Evolutionary conservation across 768 basidiomycete species (phyloP).

Genomic region (Pisolithus microcarpus): DNA sequence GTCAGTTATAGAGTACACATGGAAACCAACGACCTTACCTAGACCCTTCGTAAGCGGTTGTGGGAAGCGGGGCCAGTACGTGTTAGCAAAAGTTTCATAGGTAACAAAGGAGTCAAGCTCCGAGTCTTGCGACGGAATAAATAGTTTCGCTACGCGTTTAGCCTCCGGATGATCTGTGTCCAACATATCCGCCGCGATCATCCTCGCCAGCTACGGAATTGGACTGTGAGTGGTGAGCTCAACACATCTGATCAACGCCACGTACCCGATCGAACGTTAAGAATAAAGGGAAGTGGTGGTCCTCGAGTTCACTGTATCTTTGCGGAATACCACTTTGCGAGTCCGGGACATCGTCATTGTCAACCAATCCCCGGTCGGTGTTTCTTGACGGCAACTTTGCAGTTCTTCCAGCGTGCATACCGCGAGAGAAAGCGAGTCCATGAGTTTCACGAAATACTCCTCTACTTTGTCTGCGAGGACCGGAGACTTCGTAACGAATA

Average conservation of each 20-base stretch:
- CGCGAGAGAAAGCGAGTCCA: constrained; percentile 36
- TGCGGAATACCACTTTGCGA: constrained; percentile 29
- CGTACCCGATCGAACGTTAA: constrained; percentile 56
- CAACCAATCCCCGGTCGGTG: constrained; percentile 24
- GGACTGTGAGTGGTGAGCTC: background rate
- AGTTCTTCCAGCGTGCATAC: constrained; percentile 35
- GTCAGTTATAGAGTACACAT: background rate
- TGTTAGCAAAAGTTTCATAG: constrained; percentile 39
- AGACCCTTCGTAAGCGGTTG: constrained; percentile 44
- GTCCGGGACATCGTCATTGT: constrained; percentile 32
- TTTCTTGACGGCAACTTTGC: constrained; percentile 16
- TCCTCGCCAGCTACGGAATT: constrained; percentile 14
- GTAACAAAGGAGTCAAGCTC: constrained; percentile 30
- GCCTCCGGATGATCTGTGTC: constrained; percentile 3
- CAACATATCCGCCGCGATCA: constrained; percentile 21
- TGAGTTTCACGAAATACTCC: constrained; percentile 51
- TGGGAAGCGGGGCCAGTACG: constrained; percentile 57
- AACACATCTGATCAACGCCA: background rate
- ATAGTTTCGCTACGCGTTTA: constrained; percentile 7
- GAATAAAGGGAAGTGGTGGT: constrained; percentile 64
- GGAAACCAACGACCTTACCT: constrained; percentile 27
- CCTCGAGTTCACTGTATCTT: constrained; percentile 48
- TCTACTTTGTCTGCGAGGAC: constrained; percentile 64
- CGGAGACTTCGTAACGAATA: constrained; percentile 68
- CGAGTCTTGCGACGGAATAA: constrained; percentile 10